A percentile compares a stretch with the other conserved stretches of the same genome.
These are phyloP conservation scores for Pichia sp. DNA, from an alignment of 1,139 yeast species.

Conservation along the genomic window DNA sequence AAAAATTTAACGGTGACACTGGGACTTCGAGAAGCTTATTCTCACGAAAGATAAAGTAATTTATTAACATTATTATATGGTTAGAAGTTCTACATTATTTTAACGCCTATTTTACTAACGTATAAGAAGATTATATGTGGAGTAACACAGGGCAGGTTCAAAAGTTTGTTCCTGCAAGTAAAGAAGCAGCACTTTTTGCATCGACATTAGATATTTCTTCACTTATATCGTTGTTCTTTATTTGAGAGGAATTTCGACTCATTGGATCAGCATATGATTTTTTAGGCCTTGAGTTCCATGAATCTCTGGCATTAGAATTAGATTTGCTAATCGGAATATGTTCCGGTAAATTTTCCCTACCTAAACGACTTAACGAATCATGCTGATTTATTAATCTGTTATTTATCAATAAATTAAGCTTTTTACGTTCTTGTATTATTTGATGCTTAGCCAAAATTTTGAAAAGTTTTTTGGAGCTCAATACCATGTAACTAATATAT, in stretches of 20 bases:
- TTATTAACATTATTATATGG: too few relatives aligned
- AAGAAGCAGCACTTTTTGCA: slow-evolving; percentile 75
- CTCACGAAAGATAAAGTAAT: too few relatives aligned
- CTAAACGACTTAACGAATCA: slow-evolving; percentile 81
- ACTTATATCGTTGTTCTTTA: slow-evolving; percentile 27
- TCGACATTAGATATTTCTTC: slow-evolving; percentile 43
- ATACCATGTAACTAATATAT: slow-evolving; percentile 50
- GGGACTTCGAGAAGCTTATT: too few relatives aligned
- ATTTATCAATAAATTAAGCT: slow-evolving; percentile 64
- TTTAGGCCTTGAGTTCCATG: slow-evolving; percentile 30
- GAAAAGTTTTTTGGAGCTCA: slow-evolving; percentile 43
- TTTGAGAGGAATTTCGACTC: slow-evolving; percentile 18
- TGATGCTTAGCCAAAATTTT: slow-evolving; percentile 60
- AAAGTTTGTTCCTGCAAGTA: slow-evolving; percentile 74
- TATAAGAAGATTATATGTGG: neutral
- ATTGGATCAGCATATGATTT: slow-evolving; percentile 9
- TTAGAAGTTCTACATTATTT: too few relatives aligned
- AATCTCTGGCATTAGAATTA: too few relatives aligned
- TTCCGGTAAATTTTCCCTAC: slow-evolving; percentile 53
- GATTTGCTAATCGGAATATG: too few relatives aligned
- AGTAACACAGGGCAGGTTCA: too few relatives aligned
- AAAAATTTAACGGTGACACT: too few relatives aligned
- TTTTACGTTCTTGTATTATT: slow-evolving; percentile 82
- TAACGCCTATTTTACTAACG: too few relatives aligned
- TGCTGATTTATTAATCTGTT: slow-evolving; percentile 62